Percentiles rank a stretch among this genome's conserved stretches.
phyloP scores from a whole-genome alignment of 75 land plant species.

The Sequoiadendron giganteum region DNA sequence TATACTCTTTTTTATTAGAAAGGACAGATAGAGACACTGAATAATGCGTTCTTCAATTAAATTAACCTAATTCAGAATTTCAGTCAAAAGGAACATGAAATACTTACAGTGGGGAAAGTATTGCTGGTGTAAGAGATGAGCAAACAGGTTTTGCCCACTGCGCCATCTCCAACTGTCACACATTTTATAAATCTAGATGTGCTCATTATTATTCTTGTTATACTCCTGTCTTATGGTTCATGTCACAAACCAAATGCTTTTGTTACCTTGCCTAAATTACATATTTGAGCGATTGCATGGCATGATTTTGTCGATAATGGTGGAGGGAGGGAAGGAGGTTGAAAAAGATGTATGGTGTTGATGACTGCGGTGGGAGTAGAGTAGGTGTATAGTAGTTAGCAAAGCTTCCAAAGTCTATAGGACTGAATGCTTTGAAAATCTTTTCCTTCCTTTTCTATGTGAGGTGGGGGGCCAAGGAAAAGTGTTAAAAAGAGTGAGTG shows the following conservation, averaged over 20 bases:
- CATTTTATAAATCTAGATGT: conserved; percentile 58
- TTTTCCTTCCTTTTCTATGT: background rate
- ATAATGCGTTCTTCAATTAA: background rate
- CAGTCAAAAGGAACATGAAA: conserved; percentile 3
- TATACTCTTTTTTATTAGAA: background rate
- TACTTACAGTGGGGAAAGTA: conserved; percentile 37
- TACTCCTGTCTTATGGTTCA: background rate
- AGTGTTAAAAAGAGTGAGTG: background rate
- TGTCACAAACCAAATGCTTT: background rate
- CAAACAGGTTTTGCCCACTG: conserved; percentile 48
- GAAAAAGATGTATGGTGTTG: background rate
- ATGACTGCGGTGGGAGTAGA: background rate
- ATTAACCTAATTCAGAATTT: background rate
- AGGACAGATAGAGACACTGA: too few relatives aligned
- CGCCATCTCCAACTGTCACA: conserved; percentile 54
- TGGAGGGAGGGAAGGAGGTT: background rate
- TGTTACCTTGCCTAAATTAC: background rate
- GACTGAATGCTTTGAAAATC: background rate
- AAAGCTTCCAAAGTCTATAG: background rate
- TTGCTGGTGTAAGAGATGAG: conserved; percentile 54
- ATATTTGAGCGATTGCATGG: background rate
- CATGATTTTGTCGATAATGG: background rate
- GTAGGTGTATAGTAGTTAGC: conserved; percentile 3
- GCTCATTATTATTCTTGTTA: conserved; percentile 23
- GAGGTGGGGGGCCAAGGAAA: background rate